A percentile compares a stretch with the other conserved stretches of the same genome.
Evolutionary conservation across 352 stramenopile genomes (phyloP).

Genomic region (Pythium pyrilobum): DNA sequence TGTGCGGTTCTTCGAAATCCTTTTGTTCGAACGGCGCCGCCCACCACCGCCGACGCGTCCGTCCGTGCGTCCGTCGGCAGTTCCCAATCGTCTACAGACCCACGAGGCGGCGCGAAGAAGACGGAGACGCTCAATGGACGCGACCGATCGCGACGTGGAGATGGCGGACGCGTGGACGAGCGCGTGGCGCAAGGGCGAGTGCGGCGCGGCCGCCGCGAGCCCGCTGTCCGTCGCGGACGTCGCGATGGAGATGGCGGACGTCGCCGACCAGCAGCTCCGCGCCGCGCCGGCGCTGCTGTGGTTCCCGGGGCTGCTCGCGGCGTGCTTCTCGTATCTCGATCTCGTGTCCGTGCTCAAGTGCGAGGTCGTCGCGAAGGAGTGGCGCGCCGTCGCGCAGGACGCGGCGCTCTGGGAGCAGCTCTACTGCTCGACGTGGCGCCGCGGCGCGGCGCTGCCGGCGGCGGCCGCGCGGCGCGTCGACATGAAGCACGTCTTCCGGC

Average conservation of each 20-base stretch:
- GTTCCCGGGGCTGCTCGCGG: conserved; percentile 17
- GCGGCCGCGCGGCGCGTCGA: not conserved
- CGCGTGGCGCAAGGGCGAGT: not conserved
- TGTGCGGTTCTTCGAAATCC: too few relatives aligned
- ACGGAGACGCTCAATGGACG: too few relatives aligned
- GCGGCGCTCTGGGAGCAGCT: conserved; percentile 21
- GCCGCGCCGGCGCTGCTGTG: not conserved
- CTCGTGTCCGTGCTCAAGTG: conserved; percentile 19
- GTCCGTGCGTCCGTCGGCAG: too few relatives aligned
- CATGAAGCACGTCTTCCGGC: conserved; percentile 15
- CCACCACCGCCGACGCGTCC: too few relatives aligned
- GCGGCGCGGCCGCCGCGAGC: not conserved
- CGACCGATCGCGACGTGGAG: not conserved
- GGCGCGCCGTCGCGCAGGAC: conserved; percentile 7
- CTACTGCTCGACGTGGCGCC: conserved; percentile 21
- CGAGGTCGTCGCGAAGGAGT: conserved; percentile 20
- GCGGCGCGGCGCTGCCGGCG: not conserved
- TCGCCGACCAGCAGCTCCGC: not conserved
- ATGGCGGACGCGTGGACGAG: not conserved
- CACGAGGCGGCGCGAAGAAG: too few relatives aligned
- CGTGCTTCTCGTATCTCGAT: conserved; percentile 27
- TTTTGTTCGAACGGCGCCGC: too few relatives aligned
- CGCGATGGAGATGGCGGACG: not conserved
- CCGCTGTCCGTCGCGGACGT: conserved; percentile 6
- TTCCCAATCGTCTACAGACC: too few relatives aligned